These are phyloP conservation scores for Monosporascus sp. DNA, from an alignment of 2,329 filamentous ascomycete genomes.

Conservation along the genomic window DNA sequence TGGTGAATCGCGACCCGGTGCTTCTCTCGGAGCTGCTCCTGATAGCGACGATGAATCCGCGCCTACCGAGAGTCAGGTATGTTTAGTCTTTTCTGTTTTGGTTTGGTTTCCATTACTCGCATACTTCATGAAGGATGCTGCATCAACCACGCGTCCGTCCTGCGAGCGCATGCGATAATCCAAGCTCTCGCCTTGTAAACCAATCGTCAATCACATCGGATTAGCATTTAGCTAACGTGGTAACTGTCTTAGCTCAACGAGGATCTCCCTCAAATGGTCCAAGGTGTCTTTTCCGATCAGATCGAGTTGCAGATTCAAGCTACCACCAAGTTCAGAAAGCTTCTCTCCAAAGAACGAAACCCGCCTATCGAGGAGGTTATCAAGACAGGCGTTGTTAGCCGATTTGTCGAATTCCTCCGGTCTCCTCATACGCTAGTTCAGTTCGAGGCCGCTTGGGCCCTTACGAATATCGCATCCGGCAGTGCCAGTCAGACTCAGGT, in stretches of 20 bases:
- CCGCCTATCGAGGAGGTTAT: conserved; percentile 98
- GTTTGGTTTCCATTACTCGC: conserved; percentile 2
- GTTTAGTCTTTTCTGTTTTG: conserved; percentile 28
- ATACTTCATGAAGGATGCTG: too few relatives aligned
- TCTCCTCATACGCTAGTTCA: conserved; percentile 97
- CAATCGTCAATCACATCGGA: neutral
- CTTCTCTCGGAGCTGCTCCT: conserved; percentile 77
- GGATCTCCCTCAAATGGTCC: conserved; percentile 96
- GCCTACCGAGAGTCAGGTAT: conserved; percentile 93
- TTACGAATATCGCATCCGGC: conserved; percentile 98
- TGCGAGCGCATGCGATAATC: too few relatives aligned
- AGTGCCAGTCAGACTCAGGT: conserved; percentile 97
- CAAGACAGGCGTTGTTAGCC: conserved; percentile 94
- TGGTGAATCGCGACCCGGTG: conserved; percentile 72
- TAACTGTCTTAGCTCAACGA: conserved; percentile 69
- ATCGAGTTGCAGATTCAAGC: conserved; percentile 97
- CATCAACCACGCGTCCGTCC: too few relatives aligned
- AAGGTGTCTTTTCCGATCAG: conserved; percentile 96
- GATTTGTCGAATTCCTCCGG: conserved; percentile 96
- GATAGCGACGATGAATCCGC: conserved; percentile 97
- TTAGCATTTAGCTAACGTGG: conserved; percentile 20
- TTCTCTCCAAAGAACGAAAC: conserved; percentile 97
- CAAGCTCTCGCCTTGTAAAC: too few relatives aligned
- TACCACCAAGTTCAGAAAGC: conserved; percentile 97
- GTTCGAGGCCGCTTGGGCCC: conserved; percentile 97